Evolutionary conservation across 2,329 filamentous ascomycete genomes (phyloP).

Genomic region (Setomelanomma holmii): DNA sequence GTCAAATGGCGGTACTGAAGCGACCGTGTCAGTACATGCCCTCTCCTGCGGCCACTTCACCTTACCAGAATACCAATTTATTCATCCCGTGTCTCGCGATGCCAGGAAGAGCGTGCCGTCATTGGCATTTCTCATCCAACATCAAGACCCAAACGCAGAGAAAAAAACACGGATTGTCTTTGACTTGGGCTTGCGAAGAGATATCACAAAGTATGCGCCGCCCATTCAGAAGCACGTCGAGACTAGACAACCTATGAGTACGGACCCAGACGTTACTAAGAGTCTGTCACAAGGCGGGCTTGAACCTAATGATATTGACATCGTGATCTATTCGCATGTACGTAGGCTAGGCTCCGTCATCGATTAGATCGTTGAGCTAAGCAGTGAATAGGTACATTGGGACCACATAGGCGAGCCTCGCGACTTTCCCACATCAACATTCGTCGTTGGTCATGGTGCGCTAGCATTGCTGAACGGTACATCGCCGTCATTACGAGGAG

Average conservation of each 20-base stretch:
- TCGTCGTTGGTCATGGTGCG: conserved; percentile 49
- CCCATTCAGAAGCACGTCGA: conserved; percentile 57
- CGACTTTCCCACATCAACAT: conserved; percentile 47
- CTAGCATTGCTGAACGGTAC: conserved; percentile 29
- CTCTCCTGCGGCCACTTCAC: conserved; percentile 52
- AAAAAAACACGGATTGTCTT: conserved; percentile 56
- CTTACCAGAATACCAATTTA: conserved; percentile 58
- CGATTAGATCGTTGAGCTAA: neutral
- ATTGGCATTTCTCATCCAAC: conserved; percentile 62
- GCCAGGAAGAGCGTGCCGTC: conserved; percentile 61
- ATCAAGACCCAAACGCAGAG: conserved; percentile 48
- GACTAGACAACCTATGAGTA: conserved; percentile 54
- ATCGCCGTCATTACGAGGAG: conserved; percentile 28
- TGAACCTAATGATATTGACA: conserved; percentile 49
- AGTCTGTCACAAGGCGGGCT: conserved; percentile 48
- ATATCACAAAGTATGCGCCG: conserved; percentile 54
- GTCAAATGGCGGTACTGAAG: conserved; percentile 8
- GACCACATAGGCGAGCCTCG: conserved; percentile 52
- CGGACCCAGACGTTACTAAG: conserved; percentile 49
- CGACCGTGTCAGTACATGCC: conserved; percentile 48
- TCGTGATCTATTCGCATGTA: conserved; percentile 52
- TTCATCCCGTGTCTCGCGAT: conserved; percentile 53
- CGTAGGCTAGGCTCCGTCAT: conserved; percentile 11
- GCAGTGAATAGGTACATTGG: conserved; percentile 47
- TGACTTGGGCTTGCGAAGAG: conserved; percentile 61